Percentiles rank a stretch among this genome's conserved stretches.
Evolutionary conservation across 129 eudicot species (phyloP).

Genomic region (Artemisia argyi): DNA sequence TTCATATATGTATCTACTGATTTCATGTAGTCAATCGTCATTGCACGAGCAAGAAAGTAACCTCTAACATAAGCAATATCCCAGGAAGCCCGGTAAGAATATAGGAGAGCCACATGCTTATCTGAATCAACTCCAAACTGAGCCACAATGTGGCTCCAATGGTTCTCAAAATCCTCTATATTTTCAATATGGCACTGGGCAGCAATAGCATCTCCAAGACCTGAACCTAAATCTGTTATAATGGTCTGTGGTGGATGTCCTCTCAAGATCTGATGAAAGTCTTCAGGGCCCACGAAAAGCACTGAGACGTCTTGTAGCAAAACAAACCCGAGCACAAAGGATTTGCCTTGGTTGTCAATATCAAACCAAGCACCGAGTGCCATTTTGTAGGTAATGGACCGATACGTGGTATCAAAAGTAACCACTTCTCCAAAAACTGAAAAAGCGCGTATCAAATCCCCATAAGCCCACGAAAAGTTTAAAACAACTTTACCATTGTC

Average conservation of each 20-base stretch:
- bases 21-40: conserved; percentile 57
- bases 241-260: too few species aligned
- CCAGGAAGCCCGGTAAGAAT: conserved; percentile 57
- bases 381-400: conserved; percentile 64
- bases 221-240: too few species aligned
- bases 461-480: conserved; percentile 69
- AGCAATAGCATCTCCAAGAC: too few species aligned
- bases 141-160: conserved; percentile 70
- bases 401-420: conserved; percentile 71
- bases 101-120: conserved; percentile 60
- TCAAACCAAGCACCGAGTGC: conserved; percentile 81
- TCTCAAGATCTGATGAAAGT: conserved; percentile 57
- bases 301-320: conserved; percentile 69
- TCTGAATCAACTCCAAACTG: conserved; percentile 66
- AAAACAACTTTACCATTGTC: conserved; percentile 70
- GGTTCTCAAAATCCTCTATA: conserved; percentile 73
- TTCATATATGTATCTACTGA: conserved; percentile 53
- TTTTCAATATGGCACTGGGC: conserved; percentile 54
- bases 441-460: conserved; percentile 60
- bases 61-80: conserved; percentile 55
- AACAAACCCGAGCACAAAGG: conserved; percentile 67
- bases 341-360: conserved; percentile 63
- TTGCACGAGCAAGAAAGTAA: conserved; percentile 59
- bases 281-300: conserved; percentile 71
- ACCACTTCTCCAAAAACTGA: conserved; percentile 75